phyloP scores from a whole-genome alignment of 768 basidiomycete species.

The Tephrocybe sp. region DNA sequence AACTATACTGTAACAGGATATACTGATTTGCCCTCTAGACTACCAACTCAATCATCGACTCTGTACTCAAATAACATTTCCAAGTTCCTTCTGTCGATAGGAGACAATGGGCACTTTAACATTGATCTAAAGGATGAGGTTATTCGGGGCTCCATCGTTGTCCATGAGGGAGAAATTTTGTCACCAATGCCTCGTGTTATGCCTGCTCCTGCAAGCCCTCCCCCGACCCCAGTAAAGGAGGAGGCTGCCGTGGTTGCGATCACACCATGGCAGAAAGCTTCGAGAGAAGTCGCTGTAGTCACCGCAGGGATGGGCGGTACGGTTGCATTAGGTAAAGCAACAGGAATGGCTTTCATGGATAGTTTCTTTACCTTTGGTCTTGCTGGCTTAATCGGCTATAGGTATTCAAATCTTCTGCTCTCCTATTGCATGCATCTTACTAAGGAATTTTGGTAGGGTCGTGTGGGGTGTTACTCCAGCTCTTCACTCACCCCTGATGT shows the following conservation, averaged over 20 bases:
- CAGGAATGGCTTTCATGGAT: conserved; percentile 82
- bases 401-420: conserved; percentile 21
- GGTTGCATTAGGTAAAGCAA: conserved; percentile 74
- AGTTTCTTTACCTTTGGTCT: conserved; percentile 88
- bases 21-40: conserved; percentile 81
- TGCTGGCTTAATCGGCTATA: conserved; percentile 80
- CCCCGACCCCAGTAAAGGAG: conserved; percentile 45
- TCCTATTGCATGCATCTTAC: neutral
- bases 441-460: conserved; percentile 41
- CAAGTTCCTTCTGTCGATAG: conserved; percentile 83
- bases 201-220: conserved; percentile 55
- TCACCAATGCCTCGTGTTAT: conserved; percentile 66
- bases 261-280: conserved; percentile 84
- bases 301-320: conserved; percentile 75
- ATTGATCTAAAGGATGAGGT: conserved; percentile 84
- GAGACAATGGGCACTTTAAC: conserved; percentile 56
- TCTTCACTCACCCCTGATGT: conserved; percentile 87
- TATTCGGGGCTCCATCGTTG: conserved; percentile 73
- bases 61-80: conserved; percentile 91
- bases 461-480: conserved; percentile 91
- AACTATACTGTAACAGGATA: conserved; percentile 47
- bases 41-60: conserved; percentile 87
- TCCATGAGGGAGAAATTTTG: conserved; percentile 63
- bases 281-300: conserved; percentile 68
- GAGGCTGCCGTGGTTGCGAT: conserved; percentile 55